Conservation (phyloP, 192 early-diverging fungal species). For the Coemansia sp. region DNA sequence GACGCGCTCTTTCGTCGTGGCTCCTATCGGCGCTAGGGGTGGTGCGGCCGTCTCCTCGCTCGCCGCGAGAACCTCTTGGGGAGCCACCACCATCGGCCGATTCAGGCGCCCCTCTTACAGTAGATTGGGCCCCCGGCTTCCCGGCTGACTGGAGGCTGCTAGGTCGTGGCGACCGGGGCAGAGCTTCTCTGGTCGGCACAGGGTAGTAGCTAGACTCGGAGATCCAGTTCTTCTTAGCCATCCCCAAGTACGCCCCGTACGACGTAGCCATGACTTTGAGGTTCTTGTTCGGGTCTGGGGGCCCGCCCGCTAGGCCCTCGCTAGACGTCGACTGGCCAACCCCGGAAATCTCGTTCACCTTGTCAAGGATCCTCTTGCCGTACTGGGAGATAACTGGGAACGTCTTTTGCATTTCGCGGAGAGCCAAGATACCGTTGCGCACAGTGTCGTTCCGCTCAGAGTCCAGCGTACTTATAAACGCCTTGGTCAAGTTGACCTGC, state of each 20-base stretch:
- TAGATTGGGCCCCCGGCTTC: slow-evolving; percentile 5
- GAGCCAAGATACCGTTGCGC: slow-evolving; percentile 45
- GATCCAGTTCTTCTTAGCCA: slow-evolving; percentile 43
- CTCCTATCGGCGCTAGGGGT: slow-evolving; percentile 6
- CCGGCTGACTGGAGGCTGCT: slow-evolving; percentile 5
- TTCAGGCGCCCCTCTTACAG: background rate
- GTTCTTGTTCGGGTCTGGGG: slow-evolving; percentile 32
- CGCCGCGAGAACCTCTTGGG: background rate
- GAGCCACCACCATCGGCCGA: background rate
- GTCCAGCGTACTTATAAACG: slow-evolving; percentile 25
- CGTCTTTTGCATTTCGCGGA: slow-evolving; percentile 41
- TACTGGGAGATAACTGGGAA: slow-evolving; percentile 41
- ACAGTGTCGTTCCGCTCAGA: slow-evolving; percentile 42
- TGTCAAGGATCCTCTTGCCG: slow-evolving; percentile 36
- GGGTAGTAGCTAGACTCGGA: slow-evolving; percentile 40
- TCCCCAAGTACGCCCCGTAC: slow-evolving; percentile 27
- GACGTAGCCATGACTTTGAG: slow-evolving; percentile 49
- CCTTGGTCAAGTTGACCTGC: slow-evolving; percentile 41
- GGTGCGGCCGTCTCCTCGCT: slow-evolving; percentile 2
- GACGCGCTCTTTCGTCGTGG: slow-evolving; percentile 8
- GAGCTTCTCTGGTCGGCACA: background rate
- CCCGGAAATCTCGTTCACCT: slow-evolving; percentile 29
- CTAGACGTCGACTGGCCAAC: background rate
- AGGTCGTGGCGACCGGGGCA: slow-evolving; percentile 10
- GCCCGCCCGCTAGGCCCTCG: slow-evolving; percentile 1